These are phyloP conservation scores for Colletotrichum chlorophyti DNA, from an alignment of 2,329 filamentous ascomycete species.

Conservation along the genomic window DNA sequence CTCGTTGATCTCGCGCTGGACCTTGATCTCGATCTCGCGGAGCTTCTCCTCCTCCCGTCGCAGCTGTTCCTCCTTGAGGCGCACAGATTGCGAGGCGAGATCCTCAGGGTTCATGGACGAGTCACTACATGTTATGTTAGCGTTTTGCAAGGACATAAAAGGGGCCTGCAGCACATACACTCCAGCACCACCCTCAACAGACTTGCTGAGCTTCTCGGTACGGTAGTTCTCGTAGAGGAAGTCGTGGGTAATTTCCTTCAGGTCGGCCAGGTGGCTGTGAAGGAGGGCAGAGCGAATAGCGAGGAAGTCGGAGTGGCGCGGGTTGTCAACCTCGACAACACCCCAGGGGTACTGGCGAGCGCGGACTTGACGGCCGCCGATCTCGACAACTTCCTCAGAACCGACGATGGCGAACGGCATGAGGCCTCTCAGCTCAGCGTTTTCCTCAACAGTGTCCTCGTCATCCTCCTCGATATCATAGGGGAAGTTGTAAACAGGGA, in stretches of 20 bases:
- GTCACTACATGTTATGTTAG: slow-evolving; percentile 62
- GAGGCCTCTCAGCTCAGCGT: slow-evolving; percentile 92
- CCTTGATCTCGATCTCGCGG: slow-evolving; percentile 98
- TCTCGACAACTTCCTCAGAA: slow-evolving; percentile 93
- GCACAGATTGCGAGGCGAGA: slow-evolving; percentile 93
- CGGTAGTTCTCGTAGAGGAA: slow-evolving; percentile 99
- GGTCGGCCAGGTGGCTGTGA: slow-evolving; percentile 95
- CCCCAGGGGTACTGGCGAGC: slow-evolving; percentile 99
- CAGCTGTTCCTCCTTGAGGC: slow-evolving; percentile 99
- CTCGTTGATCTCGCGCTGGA: slow-evolving; percentile 99
- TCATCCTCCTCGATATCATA: slow-evolving; percentile 99
- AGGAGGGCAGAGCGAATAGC: slow-evolving; percentile 95
- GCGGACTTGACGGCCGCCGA: slow-evolving; percentile 89
- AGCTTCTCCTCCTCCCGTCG: slow-evolving; percentile 99
- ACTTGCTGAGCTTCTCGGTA: slow-evolving; percentile 99
- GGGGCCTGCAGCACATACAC: slow-evolving; percentile 69
- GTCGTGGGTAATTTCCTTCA: slow-evolving; percentile 99
- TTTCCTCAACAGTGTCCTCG: slow-evolving; percentile 98
- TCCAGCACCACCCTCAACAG: slow-evolving; percentile 88
- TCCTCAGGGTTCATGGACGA: slow-evolving; percentile 98
- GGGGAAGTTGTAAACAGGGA: slow-evolving; percentile 99
- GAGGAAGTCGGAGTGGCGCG: slow-evolving; percentile 97
- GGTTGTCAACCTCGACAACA: slow-evolving; percentile 98
- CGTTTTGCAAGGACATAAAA: background rate
- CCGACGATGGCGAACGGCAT: slow-evolving; percentile 99